Conservation (phyloP, 179 eudicot species). For the Heliamphora pulchella region DNA sequence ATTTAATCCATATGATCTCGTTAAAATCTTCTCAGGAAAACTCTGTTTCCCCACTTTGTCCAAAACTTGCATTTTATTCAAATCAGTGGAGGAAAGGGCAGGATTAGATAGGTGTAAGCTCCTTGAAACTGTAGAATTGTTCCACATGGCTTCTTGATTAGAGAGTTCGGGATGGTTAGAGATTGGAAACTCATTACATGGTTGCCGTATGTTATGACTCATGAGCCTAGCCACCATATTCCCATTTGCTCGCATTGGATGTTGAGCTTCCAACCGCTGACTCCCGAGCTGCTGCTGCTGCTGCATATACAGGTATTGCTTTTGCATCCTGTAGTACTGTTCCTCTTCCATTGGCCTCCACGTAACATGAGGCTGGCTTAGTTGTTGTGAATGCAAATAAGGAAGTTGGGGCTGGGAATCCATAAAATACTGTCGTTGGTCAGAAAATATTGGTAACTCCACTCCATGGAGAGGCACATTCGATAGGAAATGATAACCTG, state of each 20-base stretch:
- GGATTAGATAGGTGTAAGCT: constrained; percentile 12
- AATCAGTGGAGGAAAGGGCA: constrained; percentile 12
- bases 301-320: constrained; percentile 23
- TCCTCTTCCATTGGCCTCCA: constrained; percentile 27
- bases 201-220: constrained; percentile 15
- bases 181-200: constrained; percentile 7
- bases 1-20: constrained; percentile 22
- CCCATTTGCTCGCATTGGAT: constrained; percentile 16
- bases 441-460: constrained; percentile 17
- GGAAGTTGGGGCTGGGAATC: constrained; percentile 16
- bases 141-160: constrained; percentile 21
- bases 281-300: constrained; percentile 26
- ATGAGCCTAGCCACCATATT: constrained; percentile 16
- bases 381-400: constrained; percentile 20
- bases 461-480: constrained; percentile 20
- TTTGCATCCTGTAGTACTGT: constrained; percentile 21
- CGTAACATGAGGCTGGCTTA: constrained; percentile 18
- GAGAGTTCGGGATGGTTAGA: constrained; percentile 10
- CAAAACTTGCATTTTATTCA: constrained; percentile 12
- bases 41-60: constrained; percentile 15
- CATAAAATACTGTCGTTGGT: constrained; percentile 14
- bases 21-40: constrained; percentile 24
- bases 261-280: constrained; percentile 23
- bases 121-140: constrained; percentile 15
- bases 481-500: constrained; percentile 18